Evolutionary conservation across 768 basidiomycete genomes (phyloP), one percentile per base, ranked within the genome.

Genomic region (Suillus fuscotomentosus): DNA sequence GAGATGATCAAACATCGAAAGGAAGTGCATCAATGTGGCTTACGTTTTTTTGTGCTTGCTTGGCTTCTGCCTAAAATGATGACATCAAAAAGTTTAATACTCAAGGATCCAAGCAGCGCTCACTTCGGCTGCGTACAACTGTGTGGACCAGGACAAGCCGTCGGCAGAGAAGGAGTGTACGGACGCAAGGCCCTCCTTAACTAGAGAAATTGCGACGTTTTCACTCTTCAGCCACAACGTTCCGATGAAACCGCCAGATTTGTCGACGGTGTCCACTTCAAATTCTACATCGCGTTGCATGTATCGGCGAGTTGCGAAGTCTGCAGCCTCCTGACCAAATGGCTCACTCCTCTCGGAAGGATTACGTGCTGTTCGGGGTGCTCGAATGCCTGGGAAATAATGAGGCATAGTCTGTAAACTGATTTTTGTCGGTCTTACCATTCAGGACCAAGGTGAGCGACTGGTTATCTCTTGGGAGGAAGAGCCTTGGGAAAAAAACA

Each of bases 281-380:
- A 99, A 88, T 75, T 99, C 97, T 7, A 94, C 88, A 71, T 99
- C 97, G 36, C 97, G 87, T 75, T 99, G 97, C 90, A 98, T 90
- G 73, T 90, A 95, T 66, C 85, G 84, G 50, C 87, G 85, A 9
- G 85, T 84, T 3, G 94, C 83, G 70, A 92, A 98, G 45, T 94
- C 90, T 5, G 85, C 80, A 5, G 95, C 87, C 72, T 99, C 97
- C 1, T 75, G 70, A 17, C 97, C 97, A 75, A 82, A 98, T 2
- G 95, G 92, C 71, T 99, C 97, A 57, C 88, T 82, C 76, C 95
- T 95, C 68, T 99, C 97, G 7, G 86, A 86, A 13, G 82, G 60
- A 73, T 78, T 92, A 54, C 97, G 87, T 24, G 94, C 91, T 2
- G 92, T 87, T 43, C 95, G 89, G 50, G 96, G 96, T 2, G 95